Evolutionary conservation across 2,329 filamentous ascomycete genomes (phyloP), one percentile per base, ranked within the genome.

Genomic region (Scedosporium minutisporum): DNA sequence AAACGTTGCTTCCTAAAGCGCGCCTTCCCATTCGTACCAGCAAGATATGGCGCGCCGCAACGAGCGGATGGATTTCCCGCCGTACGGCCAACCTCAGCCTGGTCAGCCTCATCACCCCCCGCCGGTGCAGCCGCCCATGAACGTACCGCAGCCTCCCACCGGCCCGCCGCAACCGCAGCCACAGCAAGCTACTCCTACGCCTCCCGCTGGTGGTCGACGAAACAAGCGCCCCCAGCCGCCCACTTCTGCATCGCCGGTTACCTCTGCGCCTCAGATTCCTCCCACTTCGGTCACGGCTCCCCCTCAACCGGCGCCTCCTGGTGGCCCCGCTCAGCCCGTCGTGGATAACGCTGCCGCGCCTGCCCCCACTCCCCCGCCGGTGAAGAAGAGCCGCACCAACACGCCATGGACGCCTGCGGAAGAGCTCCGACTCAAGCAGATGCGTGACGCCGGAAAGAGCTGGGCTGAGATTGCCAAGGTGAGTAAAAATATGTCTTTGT

Each of bases 391-490:
- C 70, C 84, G 95, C 65, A 97, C 95, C n/a, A 99, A 99, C 73
- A 99, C 95, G 2, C 95, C 95, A 0, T 99, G 95, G 95, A 97
- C 93, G 1, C 91, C 93, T 2, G 90, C 90, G 41, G 95, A 99
- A 74, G 95, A 99, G 76, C 86, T 93, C 72, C 82, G 92, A 57
- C 79, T 99, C 68, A 97, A 97, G 80, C 86, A 88, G 67, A 96
- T 99, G 91, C 85, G 95, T 70, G 95, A 97, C 75, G 85, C 88
- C 1, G 93, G 93, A 10, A 93, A 90, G 69, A 96, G 90, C 71
- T 99, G 95, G 95, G 96, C 91, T 58, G 95, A 97, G 71, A 99
- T 99, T 71, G 95, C 93, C 68, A 97, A 97, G 87, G 93, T 96
- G 95, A 83, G 91, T 91, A 69, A n/a, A 58, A 3, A 62, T n/a